Percentiles rank a stretch among this genome's conserved stretches.
Evolutionary conservation across 805 yeast genomes (phyloP).

Genomic region (Novakomyces olei): DNA sequence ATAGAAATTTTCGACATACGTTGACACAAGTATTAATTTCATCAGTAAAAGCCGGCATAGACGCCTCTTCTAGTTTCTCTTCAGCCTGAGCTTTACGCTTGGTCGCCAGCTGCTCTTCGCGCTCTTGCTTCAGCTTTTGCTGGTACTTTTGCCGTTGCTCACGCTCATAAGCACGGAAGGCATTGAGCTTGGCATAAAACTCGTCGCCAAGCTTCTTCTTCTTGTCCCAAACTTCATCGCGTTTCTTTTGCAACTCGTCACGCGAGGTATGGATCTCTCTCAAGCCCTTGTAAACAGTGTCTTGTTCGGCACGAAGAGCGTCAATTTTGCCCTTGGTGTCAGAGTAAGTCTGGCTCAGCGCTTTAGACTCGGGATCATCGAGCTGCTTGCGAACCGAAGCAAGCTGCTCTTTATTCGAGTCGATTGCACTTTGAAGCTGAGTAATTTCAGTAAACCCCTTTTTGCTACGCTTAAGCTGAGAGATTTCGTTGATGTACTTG

Average conservation of each 20-base stretch:
- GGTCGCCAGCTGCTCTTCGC: constrained; percentile 22
- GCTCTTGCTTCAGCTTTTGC: constrained; percentile 31
- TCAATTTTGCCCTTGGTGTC: constrained; percentile 46
- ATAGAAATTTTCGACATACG: constrained; percentile 19
- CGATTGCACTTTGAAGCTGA: constrained; percentile 56
- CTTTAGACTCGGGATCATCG: constrained; percentile 33
- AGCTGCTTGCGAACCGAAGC: constrained; percentile 50
- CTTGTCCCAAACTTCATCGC: constrained; percentile 43
- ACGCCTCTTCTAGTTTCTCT: constrained; percentile 46
- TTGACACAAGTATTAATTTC: constrained; percentile 61
- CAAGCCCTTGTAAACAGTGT: constrained; percentile 43
- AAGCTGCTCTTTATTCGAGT: constrained; percentile 53
- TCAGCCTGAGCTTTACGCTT: constrained; percentile 41
- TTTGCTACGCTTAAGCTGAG: constrained; percentile 55
- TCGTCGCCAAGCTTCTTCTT: constrained; percentile 41
- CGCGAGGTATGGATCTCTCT: constrained; percentile 41
- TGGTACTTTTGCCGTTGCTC: constrained; percentile 41
- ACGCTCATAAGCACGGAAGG: constrained; percentile 44
- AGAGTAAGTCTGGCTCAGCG: constrained; percentile 47
- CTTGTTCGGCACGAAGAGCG: constrained; percentile 35
- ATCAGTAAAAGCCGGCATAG: constrained; percentile 56
- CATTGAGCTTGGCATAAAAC: constrained; percentile 53
- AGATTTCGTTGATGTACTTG: constrained; percentile 62
- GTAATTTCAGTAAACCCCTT: constrained; percentile 57
- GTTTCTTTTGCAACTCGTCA: constrained; percentile 39